These are phyloP conservation scores for Fraxinus pennsylvanica DNA, from an alignment of 257 asterid species.

Conservation along the genomic window DNA sequence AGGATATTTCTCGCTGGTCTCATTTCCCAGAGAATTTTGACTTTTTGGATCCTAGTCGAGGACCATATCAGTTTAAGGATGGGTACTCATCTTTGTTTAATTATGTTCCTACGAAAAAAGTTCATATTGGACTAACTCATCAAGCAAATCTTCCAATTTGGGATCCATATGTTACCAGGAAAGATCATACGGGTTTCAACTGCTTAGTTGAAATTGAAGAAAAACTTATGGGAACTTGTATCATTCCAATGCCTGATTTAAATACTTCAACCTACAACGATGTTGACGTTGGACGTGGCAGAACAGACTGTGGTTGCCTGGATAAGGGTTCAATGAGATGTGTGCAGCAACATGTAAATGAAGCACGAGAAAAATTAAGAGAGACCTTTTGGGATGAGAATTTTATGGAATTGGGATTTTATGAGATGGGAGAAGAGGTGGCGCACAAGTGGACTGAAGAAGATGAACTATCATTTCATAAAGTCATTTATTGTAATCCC, in stretches of 20 bases:
- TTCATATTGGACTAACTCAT: conserved; percentile 62
- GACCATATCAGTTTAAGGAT: conserved; percentile 27
- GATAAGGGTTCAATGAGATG: conserved; percentile 82
- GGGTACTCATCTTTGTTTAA: conserved; percentile 26
- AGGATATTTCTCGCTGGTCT: conserved; percentile 22
- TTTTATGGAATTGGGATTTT: conserved; percentile 60
- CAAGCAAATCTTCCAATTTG: conserved; percentile 76
- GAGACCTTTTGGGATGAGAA: conserved; percentile 44
- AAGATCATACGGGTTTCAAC: conserved; percentile 11
- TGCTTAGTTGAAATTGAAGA: conserved; percentile 26
- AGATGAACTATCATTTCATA: conserved; percentile 64
- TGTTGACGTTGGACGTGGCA: conserved; percentile 46
- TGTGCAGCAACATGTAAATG: conserved; percentile 62
- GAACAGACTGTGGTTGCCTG: conserved; percentile 54
- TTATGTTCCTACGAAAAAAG: conserved; percentile 38
- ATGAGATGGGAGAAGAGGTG: conserved; percentile 72
- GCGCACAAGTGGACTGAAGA: conserved; percentile 68
- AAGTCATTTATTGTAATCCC: conserved; percentile 65
- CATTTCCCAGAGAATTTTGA: conserved; percentile 29
- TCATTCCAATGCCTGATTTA: conserved; percentile 46
- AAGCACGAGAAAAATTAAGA: conserved; percentile 59
- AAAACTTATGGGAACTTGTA: conserved; percentile 43
- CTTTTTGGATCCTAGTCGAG: conserved; percentile 29
- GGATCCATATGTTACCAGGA: conserved; percentile 32
- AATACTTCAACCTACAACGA: conserved; percentile 32